Evolutionary conservation across 2,329 filamentous ascomycete species (phyloP).

Genomic region (Lecanicillium sp.): DNA sequence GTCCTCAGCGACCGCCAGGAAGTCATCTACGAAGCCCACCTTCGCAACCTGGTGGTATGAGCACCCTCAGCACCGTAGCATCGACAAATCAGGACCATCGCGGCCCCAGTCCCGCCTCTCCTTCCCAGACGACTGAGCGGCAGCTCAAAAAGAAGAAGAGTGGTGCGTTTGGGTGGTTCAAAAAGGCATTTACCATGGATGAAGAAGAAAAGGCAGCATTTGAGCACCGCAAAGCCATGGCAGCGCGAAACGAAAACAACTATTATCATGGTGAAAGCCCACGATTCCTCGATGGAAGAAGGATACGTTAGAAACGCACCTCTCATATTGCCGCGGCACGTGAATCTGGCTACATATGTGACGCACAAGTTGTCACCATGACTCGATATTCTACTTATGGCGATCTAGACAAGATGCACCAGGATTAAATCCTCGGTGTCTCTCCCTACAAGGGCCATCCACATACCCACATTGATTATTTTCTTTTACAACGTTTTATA

Average conservation of each 20-base stretch:
- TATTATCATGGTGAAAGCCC: constrained; percentile 43
- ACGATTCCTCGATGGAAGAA: constrained; percentile 48
- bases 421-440: too few relatives aligned
- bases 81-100: constrained; percentile 34
- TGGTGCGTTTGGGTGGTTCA: constrained; percentile 57
- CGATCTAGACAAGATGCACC: too few relatives aligned
- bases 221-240: constrained; percentile 43
- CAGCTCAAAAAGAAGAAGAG: constrained; percentile 56
- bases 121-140: constrained; percentile 23
- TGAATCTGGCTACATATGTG: too few relatives aligned
- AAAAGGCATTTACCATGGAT: constrained; percentile 58
- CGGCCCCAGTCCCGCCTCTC: constrained; percentile 17
- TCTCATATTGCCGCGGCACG: too few relatives aligned
- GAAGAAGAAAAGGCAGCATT: constrained; percentile 55
- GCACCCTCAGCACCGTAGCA: constrained; percentile 47
- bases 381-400: too few relatives aligned
- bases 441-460: too few relatives aligned
- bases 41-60: constrained; percentile 45
- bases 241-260: constrained; percentile 27
- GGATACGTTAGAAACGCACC: constrained; percentile 25
- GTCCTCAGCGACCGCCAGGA: constrained; percentile 20
- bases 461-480: too few relatives aligned
- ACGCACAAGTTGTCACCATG: too few relatives aligned
- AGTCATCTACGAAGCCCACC: constrained; percentile 39
- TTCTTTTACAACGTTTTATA: too few relatives aligned